These are phyloP conservation scores for Escovopsis sp. DNA, from an alignment of 2,329 filamentous ascomycete genomes.

Conservation along the genomic window DNA sequence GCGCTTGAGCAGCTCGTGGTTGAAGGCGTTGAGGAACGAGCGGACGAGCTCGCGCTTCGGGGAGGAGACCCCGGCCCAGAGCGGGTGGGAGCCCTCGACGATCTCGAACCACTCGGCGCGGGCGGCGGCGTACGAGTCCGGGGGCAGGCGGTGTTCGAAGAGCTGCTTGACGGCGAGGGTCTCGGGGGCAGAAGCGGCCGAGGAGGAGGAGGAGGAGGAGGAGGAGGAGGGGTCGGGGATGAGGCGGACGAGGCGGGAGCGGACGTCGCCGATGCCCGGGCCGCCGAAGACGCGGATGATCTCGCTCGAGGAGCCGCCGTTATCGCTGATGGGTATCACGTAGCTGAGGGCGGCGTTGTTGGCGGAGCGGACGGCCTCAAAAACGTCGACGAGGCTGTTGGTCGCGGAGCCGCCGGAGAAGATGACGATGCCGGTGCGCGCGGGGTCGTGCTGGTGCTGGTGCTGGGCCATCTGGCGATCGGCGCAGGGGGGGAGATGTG, in stretches of 20 bases:
- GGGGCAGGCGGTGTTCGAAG: slow-evolving; percentile 76
- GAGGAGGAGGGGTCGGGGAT: slow-evolving; percentile 42
- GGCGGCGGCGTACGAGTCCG: slow-evolving; percentile 42
- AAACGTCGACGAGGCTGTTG: slow-evolving; percentile 86
- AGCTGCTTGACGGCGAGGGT: slow-evolving; percentile 62
- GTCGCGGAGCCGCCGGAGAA: slow-evolving; percentile 92
- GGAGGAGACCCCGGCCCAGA: slow-evolving; percentile 60
- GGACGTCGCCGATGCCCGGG: slow-evolving; percentile 46
- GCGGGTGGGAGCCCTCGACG: slow-evolving; percentile 62
- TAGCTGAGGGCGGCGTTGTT: slow-evolving; percentile 60
- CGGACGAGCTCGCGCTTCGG: slow-evolving; percentile 65
- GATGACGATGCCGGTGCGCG: slow-evolving; percentile 46
- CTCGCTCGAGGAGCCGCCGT: slow-evolving; percentile 87
- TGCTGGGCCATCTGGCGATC: too few species aligned
- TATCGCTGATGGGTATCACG: slow-evolving; percentile 90
- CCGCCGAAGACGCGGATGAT: slow-evolving; percentile 89
- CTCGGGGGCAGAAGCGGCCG: slow-evolving; percentile 32
- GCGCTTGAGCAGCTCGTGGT: slow-evolving; percentile 65
- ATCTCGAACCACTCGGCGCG: slow-evolving; percentile 76
- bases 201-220: too few species aligned
- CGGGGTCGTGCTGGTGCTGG: slow-evolving; percentile 1
- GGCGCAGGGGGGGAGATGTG: not conserved
- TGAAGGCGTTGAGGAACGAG: slow-evolving; percentile 61
- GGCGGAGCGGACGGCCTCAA: slow-evolving; percentile 49
- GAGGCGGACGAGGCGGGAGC: slow-evolving; percentile 64